A percentile compares a stretch with the other conserved stretches of the same genome.
Evolutionary conservation across 495 filamentous ascomycete genomes (phyloP).

Genomic region (Penicillium turbatum): DNA sequence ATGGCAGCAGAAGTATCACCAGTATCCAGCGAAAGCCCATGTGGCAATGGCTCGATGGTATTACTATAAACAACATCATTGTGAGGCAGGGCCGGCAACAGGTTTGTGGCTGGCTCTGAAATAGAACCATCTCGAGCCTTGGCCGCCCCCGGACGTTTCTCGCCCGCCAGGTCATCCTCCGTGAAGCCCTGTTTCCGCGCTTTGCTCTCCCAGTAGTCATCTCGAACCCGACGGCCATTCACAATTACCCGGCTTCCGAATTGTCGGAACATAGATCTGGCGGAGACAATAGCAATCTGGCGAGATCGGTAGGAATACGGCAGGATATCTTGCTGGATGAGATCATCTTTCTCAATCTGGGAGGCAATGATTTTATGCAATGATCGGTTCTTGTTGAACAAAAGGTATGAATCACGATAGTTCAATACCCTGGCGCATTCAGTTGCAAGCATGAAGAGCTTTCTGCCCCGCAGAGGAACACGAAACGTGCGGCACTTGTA

Average conservation of each 20-base stretch:
- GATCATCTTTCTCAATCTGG: constrained; percentile 92
- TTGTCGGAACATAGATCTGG: constrained; percentile 98
- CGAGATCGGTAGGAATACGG: constrained; percentile 97
- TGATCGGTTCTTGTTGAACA: constrained; percentile 99
- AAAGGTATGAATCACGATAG: constrained; percentile 93
- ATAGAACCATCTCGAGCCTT: constrained; percentile 73
- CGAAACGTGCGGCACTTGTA: constrained; percentile 92
- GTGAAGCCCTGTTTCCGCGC: constrained; percentile 97
- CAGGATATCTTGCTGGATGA: constrained; percentile 90
- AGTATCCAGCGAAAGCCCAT: constrained; percentile 65
- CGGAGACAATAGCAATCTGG: constrained; percentile 97
- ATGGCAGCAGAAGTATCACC: constrained; percentile 54
- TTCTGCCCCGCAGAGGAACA: constrained; percentile 83
- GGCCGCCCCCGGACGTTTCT: constrained; percentile 89
- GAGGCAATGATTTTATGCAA: constrained; percentile 97
- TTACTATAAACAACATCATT: constrained; percentile 82
- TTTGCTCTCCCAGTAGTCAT: constrained; percentile 99
- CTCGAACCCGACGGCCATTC: constrained; percentile 82
- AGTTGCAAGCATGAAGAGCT: constrained; percentile 97
- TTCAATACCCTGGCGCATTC: constrained; percentile 93
- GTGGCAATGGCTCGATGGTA: constrained; percentile 58
- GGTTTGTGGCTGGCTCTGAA: constrained; percentile 39
- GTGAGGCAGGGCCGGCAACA: constrained; percentile 56
- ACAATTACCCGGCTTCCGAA: constrained; percentile 95
- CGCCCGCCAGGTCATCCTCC: constrained; percentile 91